Evolutionary conservation across 140 eudicot species (phyloP), one percentile per base, ranked within the genome.

Genomic region (Oenanthe javanica): DNA sequence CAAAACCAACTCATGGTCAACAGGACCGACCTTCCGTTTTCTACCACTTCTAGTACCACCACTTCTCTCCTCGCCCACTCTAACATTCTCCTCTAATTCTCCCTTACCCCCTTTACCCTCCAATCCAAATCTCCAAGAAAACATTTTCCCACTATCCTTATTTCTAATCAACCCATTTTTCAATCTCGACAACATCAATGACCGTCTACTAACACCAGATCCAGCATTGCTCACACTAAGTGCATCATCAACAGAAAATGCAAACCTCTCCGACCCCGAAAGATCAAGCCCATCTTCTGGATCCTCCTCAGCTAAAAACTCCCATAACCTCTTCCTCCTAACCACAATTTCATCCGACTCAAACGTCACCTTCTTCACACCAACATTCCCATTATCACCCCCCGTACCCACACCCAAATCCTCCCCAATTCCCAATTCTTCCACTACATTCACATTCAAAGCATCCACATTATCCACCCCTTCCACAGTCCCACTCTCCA

Each of bases 231-330:
- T 93, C 47, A 93, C 92, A 45, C 86, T 89, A n/a, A 95, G 86
- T 3, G 99, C 99, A 85, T 95, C 99, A 79, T 93, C 92, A 2
- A 95, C 99, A 0, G 99, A 95, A 87, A 95, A 95, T 6, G 99
- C 98, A 82, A 95, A 95, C 71, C 99, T 82, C 59, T 95, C 99
- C 0, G 98, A 92, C 31, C 99, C 99, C 0, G 99, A 95, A 67
- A 95, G 89, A 91, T 95, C 99, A 67, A 95, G 97, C 70, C 99
- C 99, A 51, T 94, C 92, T 81, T 88, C 96, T 3, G 91, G 90
- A n/a, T 91, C 97, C 47, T 87, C 93, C 79, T 95, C 96, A 0
- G 94, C 97, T 1, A 95, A 82, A 82, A 75, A 95, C 78, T 95
- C 99, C 99, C 99, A 95, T 78, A 95, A 87, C 71, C 96, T 90